Percentiles rank a stretch among this genome's conserved stretches.
phyloP scores from a whole-genome alignment of 1,139 yeast species.

The Nematodospora anomalae region DNA sequence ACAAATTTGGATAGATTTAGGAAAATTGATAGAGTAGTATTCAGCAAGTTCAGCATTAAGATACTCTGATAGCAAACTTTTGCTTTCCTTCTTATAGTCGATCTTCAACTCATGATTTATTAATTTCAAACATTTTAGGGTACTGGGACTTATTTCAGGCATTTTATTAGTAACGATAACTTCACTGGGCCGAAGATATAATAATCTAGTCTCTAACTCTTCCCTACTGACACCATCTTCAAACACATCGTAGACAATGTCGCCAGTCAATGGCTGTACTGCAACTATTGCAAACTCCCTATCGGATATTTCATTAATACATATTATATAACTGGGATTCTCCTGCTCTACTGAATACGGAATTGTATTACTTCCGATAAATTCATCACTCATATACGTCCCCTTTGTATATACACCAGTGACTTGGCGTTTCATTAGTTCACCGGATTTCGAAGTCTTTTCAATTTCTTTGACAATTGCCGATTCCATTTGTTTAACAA shows the following conservation, averaged over 20 bases:
- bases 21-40: slow-evolving; percentile 25
- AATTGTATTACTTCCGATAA: slow-evolving; percentile 20
- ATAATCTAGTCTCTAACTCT: slow-evolving; percentile 70
- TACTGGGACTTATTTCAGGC: slow-evolving; percentile 26
- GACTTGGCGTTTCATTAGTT: slow-evolving; percentile 66
- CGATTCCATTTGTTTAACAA: slow-evolving; percentile 83
- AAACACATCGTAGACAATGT: slow-evolving; percentile 69
- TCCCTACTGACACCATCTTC: slow-evolving; percentile 52
- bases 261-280: slow-evolving; percentile 77
- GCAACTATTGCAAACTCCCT: slow-evolving; percentile 53
- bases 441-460: slow-evolving; percentile 38
- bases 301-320: slow-evolving; percentile 22
- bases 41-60: slow-evolving; percentile 22
- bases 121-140: slow-evolving; percentile 21
- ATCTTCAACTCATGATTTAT: slow-evolving; percentile 18
- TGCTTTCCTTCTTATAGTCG: slow-evolving; percentile 11
- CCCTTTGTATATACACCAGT: slow-evolving; percentile 80
- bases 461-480: slow-evolving; percentile 62
- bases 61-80: slow-evolving; percentile 7
- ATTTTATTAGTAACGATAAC: slow-evolving; percentile 45
- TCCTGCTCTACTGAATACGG: slow-evolving; percentile 20
- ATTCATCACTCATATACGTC: slow-evolving; percentile 72
- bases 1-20: slow-evolving; percentile 37
- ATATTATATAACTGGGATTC: slow-evolving; percentile 31
- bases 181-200: slow-evolving; percentile 77